A percentile compares a stretch with the other conserved stretches of the same genome.
These are phyloP conservation scores for Catunica adiposa DNA, from an alignment of 2,329 filamentous ascomycete genomes.

Conservation along the genomic window DNA sequence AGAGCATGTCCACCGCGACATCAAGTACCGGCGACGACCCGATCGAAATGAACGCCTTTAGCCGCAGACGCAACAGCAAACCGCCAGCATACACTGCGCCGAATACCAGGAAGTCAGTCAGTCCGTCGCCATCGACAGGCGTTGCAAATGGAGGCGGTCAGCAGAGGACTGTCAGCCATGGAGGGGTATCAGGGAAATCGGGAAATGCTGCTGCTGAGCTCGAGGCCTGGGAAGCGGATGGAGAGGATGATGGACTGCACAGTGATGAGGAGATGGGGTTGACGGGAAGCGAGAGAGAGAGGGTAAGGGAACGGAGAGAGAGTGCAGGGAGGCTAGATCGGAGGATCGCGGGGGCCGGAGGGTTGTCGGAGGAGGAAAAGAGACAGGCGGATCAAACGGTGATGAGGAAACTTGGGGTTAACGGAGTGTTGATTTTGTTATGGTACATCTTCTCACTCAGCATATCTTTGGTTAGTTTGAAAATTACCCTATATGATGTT, in stretches of 20 bases:
- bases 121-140: not conserved
- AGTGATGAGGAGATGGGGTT: conserved; percentile 85
- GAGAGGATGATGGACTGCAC: conserved; percentile 55
- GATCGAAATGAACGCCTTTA: conserved; percentile 13
- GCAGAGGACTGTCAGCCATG: too few relatives aligned
- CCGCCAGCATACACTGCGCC: not conserved
- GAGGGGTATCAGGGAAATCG: too few relatives aligned
- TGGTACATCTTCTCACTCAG: conserved; percentile 89
- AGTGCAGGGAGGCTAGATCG: conserved; percentile 41
- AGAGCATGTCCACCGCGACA: not conserved
- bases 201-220: conserved; percentile 19
- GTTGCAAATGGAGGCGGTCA: not conserved
- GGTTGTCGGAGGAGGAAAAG: conserved; percentile 54
- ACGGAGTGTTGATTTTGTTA: conserved; percentile 63
- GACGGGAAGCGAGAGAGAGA: conserved; percentile 53
- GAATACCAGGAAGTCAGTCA: not conserved
- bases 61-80: conserved; percentile 18
- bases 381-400: conserved; percentile 62
- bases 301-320: conserved; percentile 47
- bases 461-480: conserved; percentile 61
- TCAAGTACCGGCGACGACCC: conserved; percentile 8
- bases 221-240: conserved; percentile 31
- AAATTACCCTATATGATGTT: not conserved
- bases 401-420: conserved; percentile 50
- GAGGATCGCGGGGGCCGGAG: conserved; percentile 38